Conservation (phyloP, 768 basidiomycete species). For the Psilocybe cubensis region DNA sequence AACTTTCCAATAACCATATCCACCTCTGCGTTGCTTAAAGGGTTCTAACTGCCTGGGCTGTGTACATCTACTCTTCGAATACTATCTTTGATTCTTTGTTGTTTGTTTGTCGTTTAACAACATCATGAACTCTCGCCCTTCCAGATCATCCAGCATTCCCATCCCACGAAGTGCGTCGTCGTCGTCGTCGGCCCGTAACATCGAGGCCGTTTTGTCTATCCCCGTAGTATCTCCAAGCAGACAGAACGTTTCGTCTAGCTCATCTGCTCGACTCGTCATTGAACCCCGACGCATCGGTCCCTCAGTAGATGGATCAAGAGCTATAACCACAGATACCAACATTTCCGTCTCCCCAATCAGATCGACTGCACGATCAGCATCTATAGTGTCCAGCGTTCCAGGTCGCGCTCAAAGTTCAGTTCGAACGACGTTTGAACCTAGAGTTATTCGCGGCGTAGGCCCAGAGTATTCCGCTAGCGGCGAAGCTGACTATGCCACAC, state of each 20-base stretch:
- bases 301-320: conserved; percentile 33
- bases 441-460: conserved; percentile 59
- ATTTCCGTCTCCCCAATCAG: conserved; percentile 47
- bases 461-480: conserved; percentile 15
- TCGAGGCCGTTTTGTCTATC: conserved; percentile 70
- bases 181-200: conserved; percentile 54
- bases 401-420: conserved; percentile 33
- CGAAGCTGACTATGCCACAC: conserved; percentile 50
- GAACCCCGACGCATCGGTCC: conserved; percentile 42
- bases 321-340: conserved; percentile 21
- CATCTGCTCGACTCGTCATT: conserved; percentile 26
- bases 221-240: conserved; percentile 50
- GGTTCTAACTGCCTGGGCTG: not conserved
- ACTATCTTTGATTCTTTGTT: not conserved
- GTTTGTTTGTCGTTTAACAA: not conserved
- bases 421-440: conserved; percentile 56
- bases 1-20: not conserved
- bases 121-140: conserved; percentile 43
- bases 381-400: conserved; percentile 28
- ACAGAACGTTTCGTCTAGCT: conserved; percentile 34
- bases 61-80: not conserved
- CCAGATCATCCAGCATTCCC: conserved; percentile 71
- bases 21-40: not conserved
- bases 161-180: conserved; percentile 55
- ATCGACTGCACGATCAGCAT: conserved; percentile 40